phyloP scores from a whole-genome alignment of 768 basidiomycete species.

The Collybiopsis confluens region DNA sequence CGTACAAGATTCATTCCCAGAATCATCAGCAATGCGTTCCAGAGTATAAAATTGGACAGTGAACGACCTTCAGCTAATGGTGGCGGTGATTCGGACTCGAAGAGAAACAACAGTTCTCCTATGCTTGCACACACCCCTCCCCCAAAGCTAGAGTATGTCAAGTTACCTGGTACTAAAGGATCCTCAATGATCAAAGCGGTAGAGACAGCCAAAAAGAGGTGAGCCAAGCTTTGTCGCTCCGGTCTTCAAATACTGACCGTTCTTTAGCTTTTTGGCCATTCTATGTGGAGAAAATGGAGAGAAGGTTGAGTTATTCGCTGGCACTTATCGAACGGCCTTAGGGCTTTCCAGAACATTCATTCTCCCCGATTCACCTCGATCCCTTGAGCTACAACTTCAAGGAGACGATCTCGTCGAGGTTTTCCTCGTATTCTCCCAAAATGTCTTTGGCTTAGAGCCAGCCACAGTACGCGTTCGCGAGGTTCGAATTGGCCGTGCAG shows the following conservation, averaged over 20 bases:
- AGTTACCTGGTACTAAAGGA: constrained; percentile 87
- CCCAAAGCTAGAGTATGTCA: constrained; percentile 87
- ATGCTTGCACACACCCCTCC: constrained; percentile 54
- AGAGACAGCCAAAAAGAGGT: constrained; percentile 89
- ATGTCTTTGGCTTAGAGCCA: constrained; percentile 88
- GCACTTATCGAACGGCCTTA: constrained; percentile 84
- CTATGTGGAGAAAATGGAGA: constrained; percentile 90
- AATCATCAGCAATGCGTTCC: constrained; percentile 62
- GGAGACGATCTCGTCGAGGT: constrained; percentile 92
- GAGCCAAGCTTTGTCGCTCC: constrained; percentile 7
- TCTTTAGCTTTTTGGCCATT: constrained; percentile 79
- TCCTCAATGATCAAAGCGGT: constrained; percentile 81
- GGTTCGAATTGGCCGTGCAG: constrained; percentile 85
- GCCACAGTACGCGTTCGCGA: constrained; percentile 93
- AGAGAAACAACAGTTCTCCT: constrained; percentile 26
- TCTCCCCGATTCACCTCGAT: constrained; percentile 84
- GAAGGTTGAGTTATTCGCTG: constrained; percentile 91
- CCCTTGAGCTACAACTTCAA: constrained; percentile 82
- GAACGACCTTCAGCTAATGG: constrained; percentile 41
- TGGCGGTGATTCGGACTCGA: constrained; percentile 38
- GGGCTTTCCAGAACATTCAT: constrained; percentile 92
- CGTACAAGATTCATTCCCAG: constrained; percentile 70
- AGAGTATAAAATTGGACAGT: constrained; percentile 48
- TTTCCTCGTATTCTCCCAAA: constrained; percentile 86
- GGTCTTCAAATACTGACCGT: constrained; percentile 2